Conservation (phyloP, 2,329 filamentous ascomycete genomes). For the Kalaharituber pfeilii region DNA sequence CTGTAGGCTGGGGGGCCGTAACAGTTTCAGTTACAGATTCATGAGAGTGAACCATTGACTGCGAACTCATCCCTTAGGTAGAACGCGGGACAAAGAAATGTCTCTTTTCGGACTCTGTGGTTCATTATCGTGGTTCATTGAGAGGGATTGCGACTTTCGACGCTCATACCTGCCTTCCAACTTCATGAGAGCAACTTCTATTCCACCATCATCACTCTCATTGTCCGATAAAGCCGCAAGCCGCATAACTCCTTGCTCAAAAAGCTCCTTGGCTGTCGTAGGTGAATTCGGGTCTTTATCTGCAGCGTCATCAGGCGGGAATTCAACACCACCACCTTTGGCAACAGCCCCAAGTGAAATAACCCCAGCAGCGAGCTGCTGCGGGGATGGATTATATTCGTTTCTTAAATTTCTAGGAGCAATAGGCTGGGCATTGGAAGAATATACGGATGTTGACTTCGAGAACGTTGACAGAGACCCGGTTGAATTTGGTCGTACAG, state of each 20-base stretch:
- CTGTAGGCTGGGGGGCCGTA: no score
- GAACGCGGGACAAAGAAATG: no score
- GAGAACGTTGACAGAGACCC: constrained; percentile 16
- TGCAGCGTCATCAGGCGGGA: constrained; percentile 4
- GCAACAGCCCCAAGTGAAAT: constrained; percentile 22
- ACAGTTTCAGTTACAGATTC: no score
- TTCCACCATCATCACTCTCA: constrained; percentile 57
- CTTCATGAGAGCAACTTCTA: constrained; percentile 83
- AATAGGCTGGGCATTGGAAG: constrained; percentile 9
- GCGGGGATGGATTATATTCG: constrained; percentile 1
- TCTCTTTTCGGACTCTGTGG: no score
- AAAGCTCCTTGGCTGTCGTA: constrained; percentile 38
- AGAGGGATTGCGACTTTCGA: background rate
- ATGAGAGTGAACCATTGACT: no score
- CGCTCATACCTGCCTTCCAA: constrained; percentile 66
- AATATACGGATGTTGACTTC: constrained; percentile 5
- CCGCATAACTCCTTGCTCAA: constrained; percentile 73
- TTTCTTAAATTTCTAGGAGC: constrained; percentile 6
- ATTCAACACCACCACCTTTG: constrained; percentile 11
- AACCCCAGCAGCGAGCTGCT: constrained; percentile 14
- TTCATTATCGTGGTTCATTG: no score
- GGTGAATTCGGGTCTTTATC: background rate
- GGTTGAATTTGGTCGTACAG: constrained; percentile 21
- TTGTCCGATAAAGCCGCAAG: constrained; percentile 81
- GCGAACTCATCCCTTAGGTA: no score